These are phyloP conservation scores for Berberis thunbergii DNA, from an alignment of 164 flowering plant genomes.

Conservation along the genomic window DNA sequence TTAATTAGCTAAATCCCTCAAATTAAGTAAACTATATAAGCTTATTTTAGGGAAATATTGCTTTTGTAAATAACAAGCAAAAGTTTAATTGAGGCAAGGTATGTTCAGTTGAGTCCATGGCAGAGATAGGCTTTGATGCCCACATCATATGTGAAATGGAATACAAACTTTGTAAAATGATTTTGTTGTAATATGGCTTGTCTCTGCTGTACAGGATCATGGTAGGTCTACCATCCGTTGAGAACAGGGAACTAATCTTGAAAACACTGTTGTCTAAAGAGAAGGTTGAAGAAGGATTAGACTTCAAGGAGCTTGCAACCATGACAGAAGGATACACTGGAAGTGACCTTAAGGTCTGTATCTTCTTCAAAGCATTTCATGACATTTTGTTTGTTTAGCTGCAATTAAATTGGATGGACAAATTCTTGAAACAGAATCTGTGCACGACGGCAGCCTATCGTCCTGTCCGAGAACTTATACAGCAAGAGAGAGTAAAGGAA, in stretches of 20 bases:
- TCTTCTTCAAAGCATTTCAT: neutral
- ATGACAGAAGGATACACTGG: conserved; percentile 95
- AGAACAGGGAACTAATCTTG: conserved; percentile 68
- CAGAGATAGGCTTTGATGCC: neutral
- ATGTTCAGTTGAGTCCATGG: too few relatives aligned
- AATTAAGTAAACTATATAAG: too few relatives aligned
- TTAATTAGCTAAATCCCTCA: too few relatives aligned
- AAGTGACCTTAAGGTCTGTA: conserved; percentile 84
- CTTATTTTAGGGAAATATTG: too few relatives aligned
- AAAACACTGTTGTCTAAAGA: conserved; percentile 74
- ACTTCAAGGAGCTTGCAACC: conserved; percentile 71
- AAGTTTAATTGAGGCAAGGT: too few relatives aligned
- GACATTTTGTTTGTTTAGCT: neutral
- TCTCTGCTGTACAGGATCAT: conserved; percentile 44
- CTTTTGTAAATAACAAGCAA: too few relatives aligned
- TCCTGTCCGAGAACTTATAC: too few relatives aligned
- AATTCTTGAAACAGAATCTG: conserved; percentile 55
- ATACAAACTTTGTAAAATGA: neutral
- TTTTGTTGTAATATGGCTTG: too few relatives aligned
- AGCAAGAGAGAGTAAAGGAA: too few relatives aligned
- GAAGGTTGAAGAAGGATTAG: conserved; percentile 52
- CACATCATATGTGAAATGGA: neutral
- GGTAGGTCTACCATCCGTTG: conserved; percentile 79
- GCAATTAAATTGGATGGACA: conserved; percentile 7
- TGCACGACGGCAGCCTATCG: too few relatives aligned